phyloP scores from a whole-genome alignment of 148 eudicot genomes.

The Rhododendron ovatum region DNA sequence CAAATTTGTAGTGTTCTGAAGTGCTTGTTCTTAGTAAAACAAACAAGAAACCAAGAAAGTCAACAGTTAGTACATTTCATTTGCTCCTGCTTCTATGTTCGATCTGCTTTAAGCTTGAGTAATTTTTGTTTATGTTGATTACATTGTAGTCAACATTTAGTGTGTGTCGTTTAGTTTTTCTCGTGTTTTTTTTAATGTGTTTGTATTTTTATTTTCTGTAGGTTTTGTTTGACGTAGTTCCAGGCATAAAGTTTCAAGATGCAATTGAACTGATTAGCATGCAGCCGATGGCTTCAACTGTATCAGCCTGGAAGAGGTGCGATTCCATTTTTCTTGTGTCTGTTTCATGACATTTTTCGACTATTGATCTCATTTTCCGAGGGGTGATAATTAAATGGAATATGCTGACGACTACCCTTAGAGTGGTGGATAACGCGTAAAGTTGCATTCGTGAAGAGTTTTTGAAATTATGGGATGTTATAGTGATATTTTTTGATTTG shows the following conservation, averaged over 20 bases:
- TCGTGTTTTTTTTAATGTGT: not conserved
- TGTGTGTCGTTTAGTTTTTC: not conserved
- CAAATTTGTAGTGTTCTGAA: not conserved
- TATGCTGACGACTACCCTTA: not conserved
- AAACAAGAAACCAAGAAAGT: not conserved
- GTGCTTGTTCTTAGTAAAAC: slow-evolving; percentile 4
- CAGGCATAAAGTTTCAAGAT: slow-evolving; percentile 79
- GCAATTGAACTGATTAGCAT: slow-evolving; percentile 84
- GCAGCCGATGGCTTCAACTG: slow-evolving; percentile 86
- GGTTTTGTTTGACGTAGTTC: slow-evolving; percentile 97
- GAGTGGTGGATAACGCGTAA: not conserved
- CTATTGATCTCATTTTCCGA: not conserved
- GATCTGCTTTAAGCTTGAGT: slow-evolving; percentile 5
- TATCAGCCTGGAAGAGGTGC: slow-evolving; percentile 88
- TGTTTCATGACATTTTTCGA: not conserved
- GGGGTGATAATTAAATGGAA: not conserved
- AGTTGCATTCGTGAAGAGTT: not conserved
- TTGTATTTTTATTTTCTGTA: slow-evolving; percentile 23
- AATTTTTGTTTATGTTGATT: not conserved
- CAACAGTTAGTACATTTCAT: not conserved
- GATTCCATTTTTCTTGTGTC: slow-evolving; percentile 7
- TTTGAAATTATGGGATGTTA: not conserved
- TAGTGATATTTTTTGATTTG: not conserved
- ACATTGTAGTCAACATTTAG: not conserved
- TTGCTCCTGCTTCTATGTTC: not conserved